Conservation (phyloP, 805 yeast genomes). For the Naumovozyma castellii region DNA sequence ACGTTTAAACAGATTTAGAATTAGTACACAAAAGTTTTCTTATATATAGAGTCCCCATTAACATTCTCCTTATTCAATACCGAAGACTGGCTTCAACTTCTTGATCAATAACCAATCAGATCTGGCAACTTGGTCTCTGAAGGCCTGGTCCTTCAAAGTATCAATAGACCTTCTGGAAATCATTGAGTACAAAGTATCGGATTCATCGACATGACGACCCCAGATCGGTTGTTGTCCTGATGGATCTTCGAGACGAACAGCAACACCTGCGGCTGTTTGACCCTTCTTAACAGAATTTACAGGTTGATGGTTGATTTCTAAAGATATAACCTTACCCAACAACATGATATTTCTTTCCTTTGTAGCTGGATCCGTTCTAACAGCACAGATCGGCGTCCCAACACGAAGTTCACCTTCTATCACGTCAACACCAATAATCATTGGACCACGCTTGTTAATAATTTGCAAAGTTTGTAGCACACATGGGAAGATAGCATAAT, state of each 20-base stretch:
- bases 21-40: not conserved
- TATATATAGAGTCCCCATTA: not conserved
- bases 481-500: constrained; percentile 89
- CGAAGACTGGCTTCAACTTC: constrained; percentile 80
- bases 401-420: constrained; percentile 78
- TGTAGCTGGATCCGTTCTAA: constrained; percentile 78
- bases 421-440: constrained; percentile 98
- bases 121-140: constrained; percentile 86
- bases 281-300: constrained; percentile 78
- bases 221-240: constrained; percentile 90
- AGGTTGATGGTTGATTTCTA: constrained; percentile 92
- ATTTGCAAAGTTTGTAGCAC: constrained; percentile 90
- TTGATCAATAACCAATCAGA: constrained; percentile 93
- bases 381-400: constrained; percentile 95
- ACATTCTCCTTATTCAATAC: constrained; percentile 40
- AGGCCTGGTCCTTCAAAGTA: constrained; percentile 96
- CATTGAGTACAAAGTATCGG: constrained; percentile 82
- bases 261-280: constrained; percentile 95
- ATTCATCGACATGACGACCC: constrained; percentile 98
- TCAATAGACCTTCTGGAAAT: constrained; percentile 85
- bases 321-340: constrained; percentile 82
- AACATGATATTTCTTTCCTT: constrained; percentile 57
- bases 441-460: constrained; percentile 96
- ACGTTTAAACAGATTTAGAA: not conserved
- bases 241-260: constrained; percentile 92